phyloP scores from a whole-genome alignment of 352 stramenopile species.

The Paralagenidium karlingii region DNA sequence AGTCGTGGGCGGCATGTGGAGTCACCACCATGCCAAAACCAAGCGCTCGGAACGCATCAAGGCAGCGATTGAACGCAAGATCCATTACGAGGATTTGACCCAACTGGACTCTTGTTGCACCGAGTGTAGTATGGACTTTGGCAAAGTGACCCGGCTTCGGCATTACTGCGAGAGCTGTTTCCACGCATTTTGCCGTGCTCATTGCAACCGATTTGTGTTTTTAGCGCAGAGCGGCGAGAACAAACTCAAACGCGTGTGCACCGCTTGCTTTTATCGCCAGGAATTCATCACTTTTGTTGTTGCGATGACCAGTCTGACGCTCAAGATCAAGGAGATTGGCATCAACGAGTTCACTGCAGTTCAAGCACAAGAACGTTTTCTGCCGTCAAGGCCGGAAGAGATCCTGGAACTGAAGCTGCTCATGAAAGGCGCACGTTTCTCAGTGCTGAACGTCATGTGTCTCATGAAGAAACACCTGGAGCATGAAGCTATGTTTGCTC shows the following conservation, averaged over 20 bases:
- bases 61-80: background rate
- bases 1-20: too few species aligned
- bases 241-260: conserved; percentile 7
- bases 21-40: too few species aligned
- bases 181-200: conserved; percentile 12
- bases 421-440: conserved; percentile 11
- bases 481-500: conserved; percentile 13
- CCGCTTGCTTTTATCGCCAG: conserved; percentile 13
- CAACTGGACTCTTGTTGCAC: background rate
- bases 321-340: conserved; percentile 1
- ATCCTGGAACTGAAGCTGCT: conserved; percentile 13
- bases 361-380: background rate
- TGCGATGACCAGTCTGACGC: conserved; percentile 9
- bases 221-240: background rate
- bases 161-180: conserved; percentile 13
- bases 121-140: conserved; percentile 7
- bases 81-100: background rate
- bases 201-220: conserved; percentile 12
- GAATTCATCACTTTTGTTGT: conserved; percentile 17
- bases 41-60: too few species aligned
- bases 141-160: conserved; percentile 5
- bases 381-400: background rate
- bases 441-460: conserved; percentile 18
- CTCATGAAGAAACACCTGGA: conserved; percentile 17
- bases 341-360: too few species aligned